Evolutionary conservation across 768 basidiomycete species (phyloP), one percentile per base, ranked within the genome.

Genomic region (Hirschioporus abietinus): DNA sequence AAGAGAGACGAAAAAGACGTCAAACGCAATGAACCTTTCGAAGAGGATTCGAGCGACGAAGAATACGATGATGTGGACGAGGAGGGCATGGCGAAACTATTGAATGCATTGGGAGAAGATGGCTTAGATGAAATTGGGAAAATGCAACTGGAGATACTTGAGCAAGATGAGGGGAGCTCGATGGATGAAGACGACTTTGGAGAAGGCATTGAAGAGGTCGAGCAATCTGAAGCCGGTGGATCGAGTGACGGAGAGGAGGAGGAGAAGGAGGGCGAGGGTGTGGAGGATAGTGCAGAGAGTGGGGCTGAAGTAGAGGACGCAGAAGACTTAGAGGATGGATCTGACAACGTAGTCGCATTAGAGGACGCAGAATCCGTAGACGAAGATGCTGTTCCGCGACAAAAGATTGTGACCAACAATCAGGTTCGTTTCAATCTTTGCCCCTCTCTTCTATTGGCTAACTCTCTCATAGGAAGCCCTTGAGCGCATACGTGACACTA

Each of bases 401-500:
- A 90, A 81, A 96, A 95, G 80, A 77, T 93, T 60, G 88, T 89
- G 70, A 86, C 93, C 65, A 87, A 96, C 80, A 92, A 96, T 77
- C 84, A 84, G 71, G 94, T 91, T 63, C 60, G 86, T 79, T 34
- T 61, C 58, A 26, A 5, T 35, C 35, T 36, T 62, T 18, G 35
- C 26, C 26, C 42, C 64, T 27, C 36, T 66, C 65, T 64, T 42
- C 65, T 59, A 57, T 18, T 36, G 5, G 8, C 34, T 63, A 42
- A 62, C 20, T 4, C 27, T 42, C 24, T 61, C 58, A 25, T 65
- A 95, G 93, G 80, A 85, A 63, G 92, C 92, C 26, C 82, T 96
- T 60, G 86, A 88, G 65, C 89, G 93, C 66, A 94, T 95, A 70
- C 86, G 90, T 57, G 88, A 91, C 69, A 81, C 84, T 15, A 92